Percentiles rank a stretch among this genome's conserved stretches.
phyloP scores from a whole-genome alignment of 1,284 basidiomycete species.

The Fereydounia khargensis region DNA sequence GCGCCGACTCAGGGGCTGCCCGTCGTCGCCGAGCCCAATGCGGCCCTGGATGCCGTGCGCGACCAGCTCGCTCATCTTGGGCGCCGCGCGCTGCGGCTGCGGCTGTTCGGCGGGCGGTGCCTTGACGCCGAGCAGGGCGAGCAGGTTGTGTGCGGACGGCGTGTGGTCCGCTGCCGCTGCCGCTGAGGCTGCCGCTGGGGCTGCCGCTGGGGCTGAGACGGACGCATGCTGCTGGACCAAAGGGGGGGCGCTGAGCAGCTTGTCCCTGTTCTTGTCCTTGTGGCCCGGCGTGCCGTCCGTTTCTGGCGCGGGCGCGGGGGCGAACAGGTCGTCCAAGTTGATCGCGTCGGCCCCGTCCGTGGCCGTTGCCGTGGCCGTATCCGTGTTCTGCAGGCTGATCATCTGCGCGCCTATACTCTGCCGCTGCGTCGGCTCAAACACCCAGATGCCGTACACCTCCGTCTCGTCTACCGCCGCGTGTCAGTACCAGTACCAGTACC shows the following conservation, averaged over 20 bases:
- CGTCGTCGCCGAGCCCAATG: conserved; percentile 45
- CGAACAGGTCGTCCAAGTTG: conserved; percentile 22
- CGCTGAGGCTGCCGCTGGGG: background rate
- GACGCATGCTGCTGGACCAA: no score
- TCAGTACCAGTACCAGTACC: no score
- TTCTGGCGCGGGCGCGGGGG: conserved; percentile 2
- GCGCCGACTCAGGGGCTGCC: conserved; percentile 61
- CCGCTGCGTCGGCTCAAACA: conserved; percentile 69
- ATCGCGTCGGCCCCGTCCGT: conserved; percentile 20
- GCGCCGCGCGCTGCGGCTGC: conserved; percentile 1
- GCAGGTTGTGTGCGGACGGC: conserved; percentile 7
- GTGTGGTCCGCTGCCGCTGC: background rate
- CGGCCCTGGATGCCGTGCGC: conserved; percentile 58
- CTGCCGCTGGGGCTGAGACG: no score
- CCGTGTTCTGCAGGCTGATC: conserved; percentile 33
- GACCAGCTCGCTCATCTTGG: conserved; percentile 60
- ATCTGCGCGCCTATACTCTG: conserved; percentile 64
- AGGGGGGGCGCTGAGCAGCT: no score
- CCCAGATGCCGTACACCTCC: conserved; percentile 74
- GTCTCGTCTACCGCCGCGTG: no score
- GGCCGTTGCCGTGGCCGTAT: conserved; percentile 10
- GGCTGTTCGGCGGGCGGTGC: background rate
- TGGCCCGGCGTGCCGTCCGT: no score
- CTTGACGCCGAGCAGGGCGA: conserved; percentile 6
- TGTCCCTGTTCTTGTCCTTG: no score